Conservation (phyloP, 306 rosid species). For the Cicer pinnatifidum region DNA sequence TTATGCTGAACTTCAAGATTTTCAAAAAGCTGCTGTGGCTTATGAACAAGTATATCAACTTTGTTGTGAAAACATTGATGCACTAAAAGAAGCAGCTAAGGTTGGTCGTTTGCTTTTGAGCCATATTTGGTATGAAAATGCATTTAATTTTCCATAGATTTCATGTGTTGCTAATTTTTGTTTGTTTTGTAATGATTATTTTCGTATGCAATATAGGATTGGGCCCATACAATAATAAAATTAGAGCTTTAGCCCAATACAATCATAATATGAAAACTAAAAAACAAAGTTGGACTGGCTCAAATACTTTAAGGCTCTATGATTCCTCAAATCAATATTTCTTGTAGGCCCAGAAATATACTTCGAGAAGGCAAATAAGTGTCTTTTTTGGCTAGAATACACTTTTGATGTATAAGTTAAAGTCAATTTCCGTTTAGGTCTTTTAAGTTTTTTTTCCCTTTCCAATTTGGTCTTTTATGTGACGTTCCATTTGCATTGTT, state of each 20-base stretch:
- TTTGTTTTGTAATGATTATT: constrained; percentile 9
- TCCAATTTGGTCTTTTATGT: no score
- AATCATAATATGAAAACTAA: not conserved
- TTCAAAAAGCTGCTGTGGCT: constrained; percentile 75
- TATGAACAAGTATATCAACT: constrained; percentile 71
- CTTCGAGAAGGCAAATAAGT: no score
- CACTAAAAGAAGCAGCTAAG: constrained; percentile 74
- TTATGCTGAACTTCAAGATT: constrained; percentile 67
- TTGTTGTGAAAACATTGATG: constrained; percentile 68
- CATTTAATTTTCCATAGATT: constrained; percentile 28
- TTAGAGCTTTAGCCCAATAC: constrained; percentile 1
- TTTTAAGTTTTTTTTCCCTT: no score
- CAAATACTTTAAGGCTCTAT: constrained; percentile 10
- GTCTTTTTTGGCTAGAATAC: no score
- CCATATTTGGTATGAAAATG: constrained; percentile 35
- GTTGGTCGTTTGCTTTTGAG: constrained; percentile 45
- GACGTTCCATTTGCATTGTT: no score
- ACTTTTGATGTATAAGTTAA: no score
- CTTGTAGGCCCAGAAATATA: not conserved
- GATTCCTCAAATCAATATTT: not conserved
- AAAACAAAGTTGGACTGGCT: not conserved
- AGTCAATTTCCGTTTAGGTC: no score
- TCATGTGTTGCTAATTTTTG: not conserved
- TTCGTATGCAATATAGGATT: not conserved
- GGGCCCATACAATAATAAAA: not conserved